Conservation (phyloP, 176 grass and related monocot genomes). For the Carex scoparia region DNA sequence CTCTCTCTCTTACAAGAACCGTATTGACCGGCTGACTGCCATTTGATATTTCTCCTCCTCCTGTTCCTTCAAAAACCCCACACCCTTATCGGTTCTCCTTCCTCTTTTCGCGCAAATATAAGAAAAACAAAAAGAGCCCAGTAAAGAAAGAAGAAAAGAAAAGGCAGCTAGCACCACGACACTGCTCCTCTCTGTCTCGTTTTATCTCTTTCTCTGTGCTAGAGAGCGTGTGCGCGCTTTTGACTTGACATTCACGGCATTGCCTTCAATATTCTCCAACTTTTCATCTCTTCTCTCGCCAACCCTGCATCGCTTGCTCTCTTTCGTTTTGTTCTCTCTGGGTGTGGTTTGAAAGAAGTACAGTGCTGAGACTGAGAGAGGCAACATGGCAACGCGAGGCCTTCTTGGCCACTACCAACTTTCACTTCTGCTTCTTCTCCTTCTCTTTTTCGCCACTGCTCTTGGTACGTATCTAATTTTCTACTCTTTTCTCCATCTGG, state of each 20-base stretch:
- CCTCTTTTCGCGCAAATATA: constrained; percentile 1
- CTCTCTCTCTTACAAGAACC: not conserved
- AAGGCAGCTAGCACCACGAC: constrained; percentile 8
- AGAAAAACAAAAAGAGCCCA: not conserved
- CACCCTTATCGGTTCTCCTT: not conserved
- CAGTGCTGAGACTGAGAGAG: not conserved
- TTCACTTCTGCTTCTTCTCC: constrained; percentile 22
- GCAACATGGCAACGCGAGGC: constrained; percentile 8
- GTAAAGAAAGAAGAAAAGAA: not conserved
- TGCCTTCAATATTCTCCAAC: constrained; percentile 3
- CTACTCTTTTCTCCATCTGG: not conserved
- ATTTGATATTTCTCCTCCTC: constrained; percentile 1
- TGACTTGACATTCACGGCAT: constrained; percentile 22
- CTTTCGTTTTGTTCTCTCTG: not conserved
- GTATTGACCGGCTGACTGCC: not conserved
- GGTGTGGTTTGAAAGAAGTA: not conserved
- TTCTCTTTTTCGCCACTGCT: constrained; percentile 1
- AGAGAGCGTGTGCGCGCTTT: constrained; percentile 13
- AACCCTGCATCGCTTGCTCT: not conserved
- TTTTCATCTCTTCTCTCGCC: constrained; percentile 2
- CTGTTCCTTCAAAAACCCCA: not conserved
- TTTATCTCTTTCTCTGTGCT: not conserved
- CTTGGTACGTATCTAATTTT: constrained; percentile 26
- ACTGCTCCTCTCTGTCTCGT: not conserved
- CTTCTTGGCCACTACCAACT: constrained; percentile 8